Conservation (phyloP, 164 flowering plant genomes). For the Nymphaea thermarum region DNA sequence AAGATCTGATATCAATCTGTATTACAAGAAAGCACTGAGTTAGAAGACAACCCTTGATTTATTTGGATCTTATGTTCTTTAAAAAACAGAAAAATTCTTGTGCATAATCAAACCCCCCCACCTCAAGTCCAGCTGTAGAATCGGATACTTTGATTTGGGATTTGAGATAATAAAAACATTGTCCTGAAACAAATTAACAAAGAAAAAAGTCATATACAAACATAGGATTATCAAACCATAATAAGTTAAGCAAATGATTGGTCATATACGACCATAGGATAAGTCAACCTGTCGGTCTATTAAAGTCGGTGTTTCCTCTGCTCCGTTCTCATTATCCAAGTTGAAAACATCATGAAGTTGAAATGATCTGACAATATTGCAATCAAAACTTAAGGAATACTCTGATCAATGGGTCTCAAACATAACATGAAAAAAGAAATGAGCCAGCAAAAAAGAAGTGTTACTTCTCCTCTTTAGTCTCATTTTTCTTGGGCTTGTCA, state of each 20-base stretch:
- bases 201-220: background rate
- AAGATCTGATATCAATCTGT: conserved; percentile 86
- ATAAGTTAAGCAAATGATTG: background rate
- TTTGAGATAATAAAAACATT: conserved; percentile 93
- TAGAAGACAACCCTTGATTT: background rate
- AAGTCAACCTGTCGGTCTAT: conserved; percentile 67
- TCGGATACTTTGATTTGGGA: conserved; percentile 78
- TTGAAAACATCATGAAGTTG: conserved; percentile 68
- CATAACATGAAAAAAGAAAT: background rate
- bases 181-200: conserved; percentile 38
- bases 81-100: conserved; percentile 6
- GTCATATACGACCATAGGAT: background rate
- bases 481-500: conserved; percentile 75
- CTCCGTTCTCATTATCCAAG: conserved; percentile 74
- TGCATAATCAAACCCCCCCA: conserved; percentile 8
- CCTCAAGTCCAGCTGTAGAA: conserved; percentile 81
- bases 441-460: background rate
- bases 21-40: conserved; percentile 2
- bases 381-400: conserved; percentile 5
- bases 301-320: conserved; percentile 78
- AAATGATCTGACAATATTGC: conserved; percentile 44
- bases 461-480: conserved; percentile 85
- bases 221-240: background rate
- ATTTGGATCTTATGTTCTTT: conserved; percentile 1
- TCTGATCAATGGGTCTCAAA: background rate